A percentile compares a stretch with the other conserved stretches of the same genome.
Conservation (phyloP, 164 flowering plant genomes). For the Macadamia tetraphylla region DNA sequence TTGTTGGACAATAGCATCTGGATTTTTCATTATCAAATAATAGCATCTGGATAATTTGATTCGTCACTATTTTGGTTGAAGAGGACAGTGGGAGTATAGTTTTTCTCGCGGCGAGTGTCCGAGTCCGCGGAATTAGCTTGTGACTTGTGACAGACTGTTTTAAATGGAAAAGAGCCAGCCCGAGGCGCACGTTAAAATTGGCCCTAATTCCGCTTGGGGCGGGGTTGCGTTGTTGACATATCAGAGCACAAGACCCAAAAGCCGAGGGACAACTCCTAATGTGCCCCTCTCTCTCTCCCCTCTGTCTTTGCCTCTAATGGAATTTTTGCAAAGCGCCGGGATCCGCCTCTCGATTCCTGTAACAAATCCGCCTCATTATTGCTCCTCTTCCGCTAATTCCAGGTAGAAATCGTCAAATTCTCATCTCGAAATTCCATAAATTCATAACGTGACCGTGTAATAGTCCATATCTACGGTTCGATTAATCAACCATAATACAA, state of each 20-base stretch:
- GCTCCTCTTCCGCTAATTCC: slow-evolving; percentile 5
- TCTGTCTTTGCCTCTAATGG: neutral
- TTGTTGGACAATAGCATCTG: too few species aligned
- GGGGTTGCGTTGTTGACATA: slow-evolving; percentile 11
- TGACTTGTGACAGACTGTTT: neutral
- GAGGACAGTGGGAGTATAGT: too few species aligned
- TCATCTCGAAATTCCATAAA: too few species aligned
- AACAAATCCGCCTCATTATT: slow-evolving; percentile 1
- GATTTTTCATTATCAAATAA: too few species aligned
- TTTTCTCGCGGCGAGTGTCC: too few species aligned
- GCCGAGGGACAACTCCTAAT: slow-evolving; percentile 1
- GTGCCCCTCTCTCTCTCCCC: neutral
- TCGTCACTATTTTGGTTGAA: too few species aligned
- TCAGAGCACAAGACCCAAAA: slow-evolving; percentile 8
- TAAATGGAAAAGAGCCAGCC: slow-evolving; percentile 1
- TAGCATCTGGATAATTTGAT: too few species aligned
- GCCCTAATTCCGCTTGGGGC: neutral
- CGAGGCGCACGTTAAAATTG: slow-evolving; percentile 10
- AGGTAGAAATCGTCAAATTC: too few species aligned
- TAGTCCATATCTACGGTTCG: too few species aligned
- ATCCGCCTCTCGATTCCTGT: slow-evolving; percentile 45
- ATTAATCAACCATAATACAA: too few species aligned
- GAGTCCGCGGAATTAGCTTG: too few species aligned
- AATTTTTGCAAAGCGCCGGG: slow-evolving; percentile 35
- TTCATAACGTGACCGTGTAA: too few species aligned